phyloP scores from a whole-genome alignment of 73 alveolate species.

The Paramecium primaurelia region DNA sequence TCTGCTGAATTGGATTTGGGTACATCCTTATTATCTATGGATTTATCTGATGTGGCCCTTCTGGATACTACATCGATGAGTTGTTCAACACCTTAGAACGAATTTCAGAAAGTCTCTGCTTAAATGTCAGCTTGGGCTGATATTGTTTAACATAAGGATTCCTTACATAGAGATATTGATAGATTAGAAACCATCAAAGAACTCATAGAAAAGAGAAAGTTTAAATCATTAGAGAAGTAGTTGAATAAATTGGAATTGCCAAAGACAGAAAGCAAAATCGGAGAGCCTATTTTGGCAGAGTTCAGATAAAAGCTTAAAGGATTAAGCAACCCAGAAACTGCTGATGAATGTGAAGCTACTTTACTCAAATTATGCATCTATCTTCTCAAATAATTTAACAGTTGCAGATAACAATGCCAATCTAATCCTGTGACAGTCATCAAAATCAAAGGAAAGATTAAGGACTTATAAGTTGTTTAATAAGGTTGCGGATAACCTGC shows the following conservation, averaged over 20 bases:
- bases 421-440: conserved; percentile 41
- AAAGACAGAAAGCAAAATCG: background rate
- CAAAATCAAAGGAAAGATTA: conserved; percentile 45
- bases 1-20: background rate
- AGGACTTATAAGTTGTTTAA: conserved; percentile 43
- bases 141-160: conserved; percentile 43
- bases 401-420: conserved; percentile 36
- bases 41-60: conserved; percentile 17
- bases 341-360: conserved; percentile 42
- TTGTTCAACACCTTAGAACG: conserved; percentile 28
- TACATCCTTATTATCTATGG: conserved; percentile 31
- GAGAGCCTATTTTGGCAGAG: conserved; percentile 43
- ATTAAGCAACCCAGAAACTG: background rate
- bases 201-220: conserved; percentile 3
- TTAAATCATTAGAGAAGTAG: background rate
- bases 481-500: conserved; percentile 23
- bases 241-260: conserved; percentile 4
- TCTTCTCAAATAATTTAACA: conserved; percentile 19
- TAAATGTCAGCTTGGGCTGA: conserved; percentile 51
- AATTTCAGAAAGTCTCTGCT: conserved; percentile 31
- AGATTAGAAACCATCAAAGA: background rate
- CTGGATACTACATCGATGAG: conserved; percentile 42
- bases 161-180: background rate
- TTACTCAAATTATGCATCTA: conserved; percentile 41
- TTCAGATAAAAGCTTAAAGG: background rate